These are phyloP conservation scores for Coleophoma cylindrospora DNA, from an alignment of 2,329 filamentous ascomycete genomes.

Conservation along the genomic window DNA sequence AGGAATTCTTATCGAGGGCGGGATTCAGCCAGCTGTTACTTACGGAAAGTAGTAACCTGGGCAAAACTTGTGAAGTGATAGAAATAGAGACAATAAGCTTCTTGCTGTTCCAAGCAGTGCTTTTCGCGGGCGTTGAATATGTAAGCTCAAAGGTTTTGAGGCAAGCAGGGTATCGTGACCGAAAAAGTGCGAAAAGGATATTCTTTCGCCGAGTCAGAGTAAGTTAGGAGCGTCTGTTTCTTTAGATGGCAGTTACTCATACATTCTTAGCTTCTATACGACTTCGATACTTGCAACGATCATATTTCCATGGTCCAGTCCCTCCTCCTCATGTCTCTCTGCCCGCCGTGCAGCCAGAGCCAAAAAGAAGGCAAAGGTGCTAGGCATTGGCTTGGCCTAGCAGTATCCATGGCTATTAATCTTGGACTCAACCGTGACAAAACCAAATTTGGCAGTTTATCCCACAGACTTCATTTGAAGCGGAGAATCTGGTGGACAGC, in stretches of 20 bases:
- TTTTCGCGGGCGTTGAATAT: constrained; percentile 15
- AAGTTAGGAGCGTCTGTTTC: background rate
- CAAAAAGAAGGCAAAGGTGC: background rate
- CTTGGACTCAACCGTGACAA: constrained; percentile 55
- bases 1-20: constrained; percentile 10
- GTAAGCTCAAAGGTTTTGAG: constrained; percentile 7
- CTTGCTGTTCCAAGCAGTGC: constrained; percentile 17
- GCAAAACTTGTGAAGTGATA: background rate
- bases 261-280: constrained; percentile 8
- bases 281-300: constrained; percentile 17
- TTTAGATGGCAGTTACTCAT: background rate
- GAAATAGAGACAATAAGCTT: constrained; percentile 7
- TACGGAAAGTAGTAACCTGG: background rate
- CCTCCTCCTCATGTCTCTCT: constrained; percentile 14
- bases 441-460: constrained; percentile 59
- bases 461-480: constrained; percentile 69
- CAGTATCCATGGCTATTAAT: constrained; percentile 45
- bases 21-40: constrained; percentile 1
- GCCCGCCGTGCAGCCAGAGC: constrained; percentile 9
- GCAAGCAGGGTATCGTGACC: constrained; percentile 9
- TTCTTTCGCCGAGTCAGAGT: constrained; percentile 15
- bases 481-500: constrained; percentile 96
- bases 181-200: constrained; percentile 8
- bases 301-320: constrained; percentile 11
- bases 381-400: constrained; percentile 38